These are phyloP conservation scores for Neocatenulostroma microsporum DNA, from an alignment of 2,329 filamentous ascomycete species.

Conservation along the genomic window DNA sequence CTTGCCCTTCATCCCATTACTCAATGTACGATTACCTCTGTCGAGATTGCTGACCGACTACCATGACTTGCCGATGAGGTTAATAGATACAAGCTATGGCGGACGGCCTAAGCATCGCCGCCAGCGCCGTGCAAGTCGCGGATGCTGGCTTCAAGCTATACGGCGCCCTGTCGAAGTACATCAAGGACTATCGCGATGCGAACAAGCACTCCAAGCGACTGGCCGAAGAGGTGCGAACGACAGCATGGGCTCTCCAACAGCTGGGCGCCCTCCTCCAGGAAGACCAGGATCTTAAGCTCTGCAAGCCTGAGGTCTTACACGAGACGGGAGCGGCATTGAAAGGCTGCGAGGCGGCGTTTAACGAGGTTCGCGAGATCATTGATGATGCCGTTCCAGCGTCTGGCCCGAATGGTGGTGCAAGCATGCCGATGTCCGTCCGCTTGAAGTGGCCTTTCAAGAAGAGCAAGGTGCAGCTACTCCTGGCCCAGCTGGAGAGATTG, in stretches of 20 bases:
- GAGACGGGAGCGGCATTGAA: conserved; percentile 2
- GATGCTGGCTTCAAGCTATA: conserved; percentile 6
- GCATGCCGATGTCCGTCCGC: neutral
- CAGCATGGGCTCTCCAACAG: conserved; percentile 5
- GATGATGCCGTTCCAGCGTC: neutral
- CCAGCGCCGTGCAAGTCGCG: conserved; percentile 3
- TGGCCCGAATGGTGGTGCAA: too few relatives aligned
- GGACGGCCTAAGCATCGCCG: conserved; percentile 2
- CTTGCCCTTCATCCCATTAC: too few relatives aligned
- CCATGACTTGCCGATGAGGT: too few relatives aligned
- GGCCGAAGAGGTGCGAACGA: conserved; percentile 3
- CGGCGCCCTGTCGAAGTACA: conserved; percentile 2
- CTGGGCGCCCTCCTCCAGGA: conserved; percentile 4
- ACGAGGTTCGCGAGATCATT: conserved; percentile 2
- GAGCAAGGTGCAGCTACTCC: conserved; percentile 1
- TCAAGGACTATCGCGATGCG: conserved; percentile 2
- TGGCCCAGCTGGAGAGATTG: conserved; percentile 3
- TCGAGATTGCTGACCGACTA: too few relatives aligned
- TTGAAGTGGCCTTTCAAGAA: conserved; percentile 4
- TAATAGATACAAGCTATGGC: conserved; percentile 4
- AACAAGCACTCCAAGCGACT: conserved; percentile 2
- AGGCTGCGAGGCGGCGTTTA: neutral
- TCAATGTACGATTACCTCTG: too few relatives aligned
- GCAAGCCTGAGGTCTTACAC: conserved; percentile 2
- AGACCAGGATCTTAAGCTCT: conserved; percentile 2